A percentile compares a stretch with the other conserved stretches of the same genome.
Evolutionary conservation across 23 red algal genomes (phyloP).

Genomic region (Gracilaria domingensis): DNA sequence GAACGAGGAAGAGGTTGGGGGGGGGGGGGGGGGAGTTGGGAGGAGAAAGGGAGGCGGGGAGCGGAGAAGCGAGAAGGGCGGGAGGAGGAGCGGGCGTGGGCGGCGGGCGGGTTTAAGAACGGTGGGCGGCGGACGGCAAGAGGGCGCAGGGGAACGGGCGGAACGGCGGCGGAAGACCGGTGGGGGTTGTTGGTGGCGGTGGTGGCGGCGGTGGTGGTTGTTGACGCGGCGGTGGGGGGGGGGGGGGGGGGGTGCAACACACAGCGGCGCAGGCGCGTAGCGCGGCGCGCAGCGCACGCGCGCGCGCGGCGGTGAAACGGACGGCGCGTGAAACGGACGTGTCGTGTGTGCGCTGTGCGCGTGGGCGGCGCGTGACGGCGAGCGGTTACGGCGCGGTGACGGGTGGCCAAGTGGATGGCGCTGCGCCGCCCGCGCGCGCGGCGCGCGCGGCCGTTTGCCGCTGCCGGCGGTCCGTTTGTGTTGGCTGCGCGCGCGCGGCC

Average conservation of each 20-base stretch:
- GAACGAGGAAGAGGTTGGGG: background rate
- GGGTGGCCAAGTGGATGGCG: background rate
- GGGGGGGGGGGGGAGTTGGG: background rate
- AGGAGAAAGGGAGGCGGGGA: background rate
- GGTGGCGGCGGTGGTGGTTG: conserved; percentile 31
- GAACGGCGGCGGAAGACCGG: background rate
- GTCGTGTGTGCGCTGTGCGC: background rate
- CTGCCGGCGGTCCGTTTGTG: background rate
- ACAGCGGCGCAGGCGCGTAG: background rate
- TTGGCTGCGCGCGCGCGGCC: background rate
- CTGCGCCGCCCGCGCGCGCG: background rate
- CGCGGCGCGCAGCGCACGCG: background rate
- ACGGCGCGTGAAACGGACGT: conserved; percentile 32
- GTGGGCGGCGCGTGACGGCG: background rate
- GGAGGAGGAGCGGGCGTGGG: background rate
- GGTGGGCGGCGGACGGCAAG: background rate
- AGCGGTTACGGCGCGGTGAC: background rate
- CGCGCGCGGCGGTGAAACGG: background rate
- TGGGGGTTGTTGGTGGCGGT: conserved; percentile 24
- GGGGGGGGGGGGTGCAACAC: background rate
- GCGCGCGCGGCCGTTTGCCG: background rate
- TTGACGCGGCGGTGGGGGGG: background rate
- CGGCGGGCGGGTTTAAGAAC: background rate
- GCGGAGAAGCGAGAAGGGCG: background rate
- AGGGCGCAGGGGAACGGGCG: background rate